Evolutionary conservation across 2,329 filamentous ascomycete species (phyloP).

Genomic region (Microdochium paspali): DNA sequence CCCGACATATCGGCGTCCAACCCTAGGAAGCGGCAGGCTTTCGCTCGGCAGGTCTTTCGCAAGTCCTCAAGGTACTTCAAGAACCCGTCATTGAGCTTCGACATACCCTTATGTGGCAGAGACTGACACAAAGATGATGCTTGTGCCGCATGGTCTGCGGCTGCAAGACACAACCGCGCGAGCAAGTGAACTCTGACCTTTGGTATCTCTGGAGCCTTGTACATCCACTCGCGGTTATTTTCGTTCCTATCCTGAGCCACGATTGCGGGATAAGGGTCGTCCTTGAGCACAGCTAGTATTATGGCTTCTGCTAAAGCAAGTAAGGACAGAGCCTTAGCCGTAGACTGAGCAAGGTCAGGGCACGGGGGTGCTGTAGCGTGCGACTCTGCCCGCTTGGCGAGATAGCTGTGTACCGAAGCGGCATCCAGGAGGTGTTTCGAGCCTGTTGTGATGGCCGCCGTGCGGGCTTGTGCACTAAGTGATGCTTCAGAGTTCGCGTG

Average conservation of each 20-base stretch:
- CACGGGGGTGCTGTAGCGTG: conserved; percentile 31
- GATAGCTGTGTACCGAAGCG: conserved; percentile 66
- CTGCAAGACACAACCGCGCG: conserved; percentile 77
- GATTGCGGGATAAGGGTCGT: conserved; percentile 82
- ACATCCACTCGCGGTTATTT: conserved; percentile 93
- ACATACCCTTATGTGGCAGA: conserved; percentile 20
- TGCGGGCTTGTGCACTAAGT: conserved; percentile 55
- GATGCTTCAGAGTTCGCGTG: conserved; percentile 57
- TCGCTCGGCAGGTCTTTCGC: conserved; percentile 64
- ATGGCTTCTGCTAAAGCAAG: conserved; percentile 83
- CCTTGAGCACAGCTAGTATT: conserved; percentile 80
- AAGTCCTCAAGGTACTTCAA: conserved; percentile 69
- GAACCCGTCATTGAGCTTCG: conserved; percentile 55
- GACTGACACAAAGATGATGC: conserved; percentile 45
- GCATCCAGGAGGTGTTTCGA: conserved; percentile 72
- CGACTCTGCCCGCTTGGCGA: conserved; percentile 47
- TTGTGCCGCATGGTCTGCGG: conserved; percentile 76
- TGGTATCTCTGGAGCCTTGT: conserved; percentile 76
- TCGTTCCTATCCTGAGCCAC: conserved; percentile 76
- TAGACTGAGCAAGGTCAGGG: conserved; percentile 42
- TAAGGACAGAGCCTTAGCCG: conserved; percentile 46
- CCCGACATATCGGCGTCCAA: conserved; percentile 80
- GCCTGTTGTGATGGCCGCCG: conserved; percentile 59
- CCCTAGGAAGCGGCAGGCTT: conserved; percentile 82
- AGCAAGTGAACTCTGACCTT: conserved; percentile 85